Percentiles rank a stretch among this genome's conserved stretches.
phyloP scores from a whole-genome alignment of 169 alveolate species.

The Cryptosporidium sp. region DNA sequence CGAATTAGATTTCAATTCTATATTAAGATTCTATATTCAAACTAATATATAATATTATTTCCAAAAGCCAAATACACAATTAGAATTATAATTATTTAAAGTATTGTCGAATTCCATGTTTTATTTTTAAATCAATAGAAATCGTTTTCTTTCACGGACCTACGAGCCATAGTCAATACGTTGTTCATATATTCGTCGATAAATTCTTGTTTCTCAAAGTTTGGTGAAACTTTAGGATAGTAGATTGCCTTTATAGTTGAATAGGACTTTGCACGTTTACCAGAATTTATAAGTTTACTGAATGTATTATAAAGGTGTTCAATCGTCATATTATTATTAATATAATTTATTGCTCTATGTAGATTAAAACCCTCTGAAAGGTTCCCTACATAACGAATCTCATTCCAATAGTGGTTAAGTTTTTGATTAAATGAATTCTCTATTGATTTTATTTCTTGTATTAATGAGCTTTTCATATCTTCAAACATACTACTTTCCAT shows the following conservation, averaged over 20 bases:
- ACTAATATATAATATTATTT: background rate
- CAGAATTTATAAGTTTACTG: slow-evolving; percentile 12
- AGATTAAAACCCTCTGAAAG: background rate
- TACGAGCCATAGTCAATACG: slow-evolving; percentile 8
- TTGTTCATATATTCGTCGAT: slow-evolving; percentile 7
- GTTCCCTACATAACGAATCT: slow-evolving; percentile 6
- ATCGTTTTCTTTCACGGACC: slow-evolving; percentile 10
- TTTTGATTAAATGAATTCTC: slow-evolving; percentile 23
- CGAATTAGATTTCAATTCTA: background rate
- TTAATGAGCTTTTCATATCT: slow-evolving; percentile 34
- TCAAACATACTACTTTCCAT: slow-evolving; percentile 12
- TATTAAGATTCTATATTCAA: background rate
- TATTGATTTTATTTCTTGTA: slow-evolving; percentile 18
- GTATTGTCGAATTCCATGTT: background rate
- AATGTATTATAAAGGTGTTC: slow-evolving; percentile 45
- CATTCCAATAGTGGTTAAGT: slow-evolving; percentile 56
- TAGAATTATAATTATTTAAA: background rate
- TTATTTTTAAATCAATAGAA: slow-evolving; percentile 6
- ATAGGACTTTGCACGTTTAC: background rate
- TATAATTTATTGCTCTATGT: slow-evolving; percentile 49
- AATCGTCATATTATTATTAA: slow-evolving; percentile 53
- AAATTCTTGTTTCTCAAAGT: background rate
- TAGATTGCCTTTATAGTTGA: background rate
- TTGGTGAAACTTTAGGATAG: background rate
- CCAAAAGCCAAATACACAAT: background rate